Base-by-base conservation (phyloP, 73 alveolate genomes). In the Paraurostyla sp. region DNA sequence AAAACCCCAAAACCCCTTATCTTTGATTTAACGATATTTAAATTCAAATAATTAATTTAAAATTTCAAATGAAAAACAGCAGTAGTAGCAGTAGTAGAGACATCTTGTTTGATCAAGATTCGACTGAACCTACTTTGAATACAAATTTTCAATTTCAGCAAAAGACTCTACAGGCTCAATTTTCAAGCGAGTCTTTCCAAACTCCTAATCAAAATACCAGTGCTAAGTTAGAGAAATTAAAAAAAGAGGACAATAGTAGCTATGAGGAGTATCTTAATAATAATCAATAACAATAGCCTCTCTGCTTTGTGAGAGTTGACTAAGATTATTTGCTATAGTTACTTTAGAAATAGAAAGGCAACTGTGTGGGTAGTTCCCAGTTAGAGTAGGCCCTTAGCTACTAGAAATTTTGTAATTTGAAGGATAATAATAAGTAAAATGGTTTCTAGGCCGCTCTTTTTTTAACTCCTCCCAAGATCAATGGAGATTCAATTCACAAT, bases 381-480 rank as follows among this genome's bases (percentile, higher is more conserved):
- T 18, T 48, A 16, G 65, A 75, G 48, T 16, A 23, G 30, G 48
- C 41, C 33, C 51, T n/a, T 13, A 75, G 40, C 56, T 75, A 25
- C 7, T 75, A n/a, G 18, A 73, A 46, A 49, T 50, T 32, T 38
- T 40, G 54, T 9, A 75, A 23, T 4, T 29, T 20, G 11, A 43
- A 25, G 25, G 54, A 75, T n/a, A 16, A 43, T 9, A 50, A 85
- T 32, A 71, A 69, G 60, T 0, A 29, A 42, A 69, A 71, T 30
- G 93, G 93, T 6, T 85, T 85, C 38, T 40, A 43, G 38, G 29
- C 93, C 13, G 85, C 85, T 0, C 82, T 85, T 0, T 85, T 71
- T 50, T 71, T 85, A 11, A 85, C 93, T 32, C 93, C 93, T 6
- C 93, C 93, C 20, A 85, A 85, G 52, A 57, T 85, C 3, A 48